Conservation (phyloP, 2,329 filamentous ascomycete genomes). For the Xylogone sp. region DNA sequence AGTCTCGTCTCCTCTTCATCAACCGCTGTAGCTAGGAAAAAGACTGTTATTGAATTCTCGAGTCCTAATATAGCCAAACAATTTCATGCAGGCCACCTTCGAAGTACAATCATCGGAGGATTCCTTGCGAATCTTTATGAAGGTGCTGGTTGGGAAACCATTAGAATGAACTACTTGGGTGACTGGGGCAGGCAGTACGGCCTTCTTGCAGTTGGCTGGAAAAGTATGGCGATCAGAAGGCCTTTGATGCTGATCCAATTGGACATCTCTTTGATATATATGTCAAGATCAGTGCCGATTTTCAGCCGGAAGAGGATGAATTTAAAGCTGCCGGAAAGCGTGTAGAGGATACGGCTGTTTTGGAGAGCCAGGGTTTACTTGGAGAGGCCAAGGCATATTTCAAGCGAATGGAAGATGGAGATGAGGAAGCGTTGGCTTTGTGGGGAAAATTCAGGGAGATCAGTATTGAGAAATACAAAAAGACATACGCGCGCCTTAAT, state of each 20-base stretch:
- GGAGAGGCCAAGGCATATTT: constrained; percentile 42
- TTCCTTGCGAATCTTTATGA: constrained; percentile 69
- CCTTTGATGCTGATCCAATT: too few species aligned
- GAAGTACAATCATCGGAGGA: constrained; percentile 73
- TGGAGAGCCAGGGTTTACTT: constrained; percentile 48
- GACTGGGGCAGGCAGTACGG: constrained; percentile 69
- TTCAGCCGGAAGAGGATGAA: constrained; percentile 47
- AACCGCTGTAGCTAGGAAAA: too few species aligned
- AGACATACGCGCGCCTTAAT: constrained; percentile 61
- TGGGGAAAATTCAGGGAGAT: constrained; percentile 62
- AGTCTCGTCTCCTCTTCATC: too few species aligned
- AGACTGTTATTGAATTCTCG: constrained; percentile 74
- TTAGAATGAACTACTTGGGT: constrained; percentile 63
- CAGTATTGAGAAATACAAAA: constrained; percentile 60
- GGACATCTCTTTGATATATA: constrained; percentile 63
- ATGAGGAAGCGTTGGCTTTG: constrained; percentile 53
- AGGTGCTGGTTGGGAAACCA: constrained; percentile 59
- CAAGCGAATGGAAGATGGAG: constrained; percentile 64
- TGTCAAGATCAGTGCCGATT: constrained; percentile 57
- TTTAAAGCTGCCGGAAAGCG: constrained; percentile 45
- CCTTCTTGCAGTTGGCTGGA: constrained; percentile 58
- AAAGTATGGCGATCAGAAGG: constrained; percentile 49
- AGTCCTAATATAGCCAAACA: constrained; percentile 86
- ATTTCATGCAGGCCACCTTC: constrained; percentile 71
- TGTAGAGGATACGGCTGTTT: constrained; percentile 43